phyloP scores from a whole-genome alignment of 2,329 filamentous ascomycete species.

The Purpureocillium lavendulum region DNA sequence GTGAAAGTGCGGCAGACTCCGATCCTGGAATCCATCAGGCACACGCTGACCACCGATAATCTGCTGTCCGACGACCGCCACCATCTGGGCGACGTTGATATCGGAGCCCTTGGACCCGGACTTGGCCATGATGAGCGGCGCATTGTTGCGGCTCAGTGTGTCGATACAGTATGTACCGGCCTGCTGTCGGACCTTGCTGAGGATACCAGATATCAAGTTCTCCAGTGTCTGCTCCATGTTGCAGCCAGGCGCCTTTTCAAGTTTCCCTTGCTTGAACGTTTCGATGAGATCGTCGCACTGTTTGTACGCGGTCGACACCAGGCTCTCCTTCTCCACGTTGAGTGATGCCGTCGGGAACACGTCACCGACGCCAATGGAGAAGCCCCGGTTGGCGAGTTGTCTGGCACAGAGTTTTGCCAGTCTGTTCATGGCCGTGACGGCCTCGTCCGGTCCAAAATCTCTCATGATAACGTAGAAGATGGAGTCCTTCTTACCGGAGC shows the following conservation, averaged over 20 bases:
- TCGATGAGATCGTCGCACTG: slow-evolving; percentile 78
- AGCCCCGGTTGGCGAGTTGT: slow-evolving; percentile 81
- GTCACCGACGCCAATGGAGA: slow-evolving; percentile 93
- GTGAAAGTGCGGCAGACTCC: slow-evolving; percentile 88
- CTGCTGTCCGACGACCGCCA: slow-evolving; percentile 92
- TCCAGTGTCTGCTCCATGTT: slow-evolving; percentile 89
- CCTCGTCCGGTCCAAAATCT: slow-evolving; percentile 86
- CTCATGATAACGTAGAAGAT: slow-evolving; percentile 95
- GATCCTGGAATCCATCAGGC: slow-evolving; percentile 90
- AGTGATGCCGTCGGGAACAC: slow-evolving; percentile 75
- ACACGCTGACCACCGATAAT: slow-evolving; percentile 94
- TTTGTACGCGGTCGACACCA: slow-evolving; percentile 71
- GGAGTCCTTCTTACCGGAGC: slow-evolving; percentile 93
- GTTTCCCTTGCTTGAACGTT: slow-evolving; percentile 68
- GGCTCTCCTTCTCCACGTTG: slow-evolving; percentile 61
- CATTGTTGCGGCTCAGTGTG: slow-evolving; percentile 83
- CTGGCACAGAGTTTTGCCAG: slow-evolving; percentile 84
- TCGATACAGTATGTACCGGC: slow-evolving; percentile 87
- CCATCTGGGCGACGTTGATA: slow-evolving; percentile 99
- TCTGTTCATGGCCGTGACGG: slow-evolving; percentile 87
- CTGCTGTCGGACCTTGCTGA: slow-evolving; percentile 84
- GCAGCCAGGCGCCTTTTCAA: slow-evolving; percentile 82
- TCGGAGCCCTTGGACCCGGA: slow-evolving; percentile 95
- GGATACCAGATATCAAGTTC: slow-evolving; percentile 80
- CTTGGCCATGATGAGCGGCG: slow-evolving; percentile 92